These are phyloP conservation scores for Metschnikowia amazonensis DNA, from an alignment of 805 yeast species.

Conservation along the genomic window DNA sequence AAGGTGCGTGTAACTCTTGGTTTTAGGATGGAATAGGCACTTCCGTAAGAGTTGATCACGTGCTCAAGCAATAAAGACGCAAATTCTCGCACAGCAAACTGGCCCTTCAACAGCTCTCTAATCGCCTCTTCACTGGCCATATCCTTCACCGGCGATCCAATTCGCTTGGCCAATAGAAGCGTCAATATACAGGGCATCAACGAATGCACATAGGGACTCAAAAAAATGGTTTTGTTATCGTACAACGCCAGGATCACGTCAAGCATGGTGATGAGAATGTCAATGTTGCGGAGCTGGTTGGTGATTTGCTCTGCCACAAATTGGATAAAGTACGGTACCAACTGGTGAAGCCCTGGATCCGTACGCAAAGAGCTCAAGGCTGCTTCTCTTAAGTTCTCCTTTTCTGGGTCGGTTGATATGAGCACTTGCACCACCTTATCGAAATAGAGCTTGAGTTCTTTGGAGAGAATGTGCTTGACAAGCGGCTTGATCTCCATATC, in stretches of 20 bases:
- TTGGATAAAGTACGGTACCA: slow-evolving; percentile 94
- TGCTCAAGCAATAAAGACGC: slow-evolving; percentile 80
- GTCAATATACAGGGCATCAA: slow-evolving; percentile 96
- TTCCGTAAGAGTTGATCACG: slow-evolving; percentile 75
- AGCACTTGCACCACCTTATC: slow-evolving; percentile 84
- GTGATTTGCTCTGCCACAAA: slow-evolving; percentile 95
- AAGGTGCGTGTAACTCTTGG: slow-evolving; percentile 93
- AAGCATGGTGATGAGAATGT: slow-evolving; percentile 74
- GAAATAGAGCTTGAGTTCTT: slow-evolving; percentile 89
- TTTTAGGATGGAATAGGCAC: slow-evolving; percentile 80
- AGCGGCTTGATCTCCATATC: slow-evolving; percentile 75
- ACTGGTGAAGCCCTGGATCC: slow-evolving; percentile 95
- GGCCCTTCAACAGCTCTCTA: slow-evolving; percentile 29
- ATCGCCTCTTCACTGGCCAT: slow-evolving; percentile 28
- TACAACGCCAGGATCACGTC: slow-evolving; percentile 83
- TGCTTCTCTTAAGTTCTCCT: slow-evolving; percentile 62
- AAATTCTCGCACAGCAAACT: slow-evolving; percentile 73
- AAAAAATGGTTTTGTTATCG: slow-evolving; percentile 76
- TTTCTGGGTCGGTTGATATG: slow-evolving; percentile 50
- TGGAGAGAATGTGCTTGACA: slow-evolving; percentile 91
- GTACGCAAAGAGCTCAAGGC: slow-evolving; percentile 80
- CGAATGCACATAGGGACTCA: slow-evolving; percentile 95
- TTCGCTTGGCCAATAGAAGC: slow-evolving; percentile 77
- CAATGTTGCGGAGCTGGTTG: slow-evolving; percentile 71
- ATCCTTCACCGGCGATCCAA: slow-evolving; percentile 54